Evolutionary conservation across 169 alveolate species (phyloP).

Genomic region (Plasmodium falciparum): DNA sequence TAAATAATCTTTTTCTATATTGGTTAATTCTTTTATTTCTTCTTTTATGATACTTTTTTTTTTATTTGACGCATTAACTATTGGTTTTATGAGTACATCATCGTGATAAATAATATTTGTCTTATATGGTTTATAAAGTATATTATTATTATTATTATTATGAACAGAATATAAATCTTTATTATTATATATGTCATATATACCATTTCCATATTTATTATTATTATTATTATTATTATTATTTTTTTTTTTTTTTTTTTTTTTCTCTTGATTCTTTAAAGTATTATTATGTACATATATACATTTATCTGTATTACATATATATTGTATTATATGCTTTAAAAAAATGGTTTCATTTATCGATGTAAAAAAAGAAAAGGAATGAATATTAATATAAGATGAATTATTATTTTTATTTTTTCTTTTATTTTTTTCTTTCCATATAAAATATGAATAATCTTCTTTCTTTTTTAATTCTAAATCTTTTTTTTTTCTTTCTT

Average conservation of each 20-base stretch:
- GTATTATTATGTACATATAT: not conserved
- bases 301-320: constrained; percentile 13
- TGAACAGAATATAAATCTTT: not conserved
- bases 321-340: constrained; percentile 3
- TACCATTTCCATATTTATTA: not conserved
- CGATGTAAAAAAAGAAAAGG: constrained; percentile 36
- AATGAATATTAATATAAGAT: constrained; percentile 1
- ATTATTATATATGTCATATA: not conserved
- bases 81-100: not conserved
- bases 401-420: not conserved
- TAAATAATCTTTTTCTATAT: constrained; percentile 34
- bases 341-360: constrained; percentile 32
- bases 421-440: not conserved
- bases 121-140: too few species aligned
- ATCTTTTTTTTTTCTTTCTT: not conserved
- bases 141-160: too few species aligned
- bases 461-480: not conserved
- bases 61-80: not conserved
- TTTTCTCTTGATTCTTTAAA: not conserved
- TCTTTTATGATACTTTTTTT: not conserved
- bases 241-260: too few species aligned
- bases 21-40: constrained; percentile 13
- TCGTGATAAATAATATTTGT: too few species aligned
- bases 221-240: too few species aligned
- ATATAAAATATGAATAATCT: not conserved